Evolutionary conservation across 148 eudicot species (phyloP), one percentile per base, ranked within the genome.

Genomic region (Chenopodium suecicum): DNA sequence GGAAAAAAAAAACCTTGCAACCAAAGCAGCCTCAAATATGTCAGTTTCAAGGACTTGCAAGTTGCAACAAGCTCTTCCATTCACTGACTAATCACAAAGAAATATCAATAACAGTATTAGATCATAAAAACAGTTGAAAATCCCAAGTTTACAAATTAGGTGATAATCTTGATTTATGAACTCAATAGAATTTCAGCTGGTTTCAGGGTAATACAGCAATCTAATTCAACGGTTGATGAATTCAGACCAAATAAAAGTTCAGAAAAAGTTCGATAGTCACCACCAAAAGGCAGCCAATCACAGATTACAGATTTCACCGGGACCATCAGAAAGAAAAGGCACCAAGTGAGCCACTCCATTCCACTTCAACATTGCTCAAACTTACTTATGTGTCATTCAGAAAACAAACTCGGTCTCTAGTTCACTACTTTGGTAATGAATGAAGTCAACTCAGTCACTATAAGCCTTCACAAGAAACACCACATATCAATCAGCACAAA

Each of bases 251-350:
- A 34, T 34, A 34, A 34, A 62, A 70, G 7, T 41, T 54, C 37
- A 54, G 73, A 31, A 29, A 68, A 32, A 73, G 9, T 37, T 2
- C 68, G 7, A 67, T 66, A 31, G 70, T 14, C 16, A 2, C 70
- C 29, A 47, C 17, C 44, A 58, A 19, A 48, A 46, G 11, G 17
- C 48, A 32, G 25, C 46, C 74, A 52, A 56, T 37, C 79, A 25
- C 73, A 78, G 75, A 54, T 58, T 44, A 11, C 52, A 47, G 44
- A 32, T 48, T 32, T 44, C 67, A 77, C 71, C 10, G 46, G n/a
- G 73, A 82, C 70, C 56, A 76, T 31, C 41, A 58, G 50, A 74
- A 65, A 27, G 68, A 68, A 37, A 58, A 58, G 58, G 63, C 65
- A 69, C n/a, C 32, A 50, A 64, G 65, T 19, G 4, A 77, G 56